Percentiles rank a stretch among this genome's conserved stretches.
These are phyloP conservation scores for Phaseolus coccineus DNA, from an alignment of 331 rosid species.

Conservation along the genomic window DNA sequence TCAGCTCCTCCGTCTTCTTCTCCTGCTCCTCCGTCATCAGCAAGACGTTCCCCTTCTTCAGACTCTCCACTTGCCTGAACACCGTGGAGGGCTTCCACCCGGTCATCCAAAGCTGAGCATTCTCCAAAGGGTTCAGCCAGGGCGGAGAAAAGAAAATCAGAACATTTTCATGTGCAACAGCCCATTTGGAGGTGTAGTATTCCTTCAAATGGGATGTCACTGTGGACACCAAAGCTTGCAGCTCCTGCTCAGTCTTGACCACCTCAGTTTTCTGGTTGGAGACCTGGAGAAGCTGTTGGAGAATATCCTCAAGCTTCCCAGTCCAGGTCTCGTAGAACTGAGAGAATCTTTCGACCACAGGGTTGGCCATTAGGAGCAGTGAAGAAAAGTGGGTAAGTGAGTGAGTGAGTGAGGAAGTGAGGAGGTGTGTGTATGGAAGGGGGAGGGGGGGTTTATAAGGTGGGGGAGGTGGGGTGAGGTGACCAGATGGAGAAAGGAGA, in stretches of 20 bases:
- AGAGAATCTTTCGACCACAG: constrained; percentile 54
- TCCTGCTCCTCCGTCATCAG: constrained; percentile 45
- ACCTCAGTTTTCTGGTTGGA: background rate
- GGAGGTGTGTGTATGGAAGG: background rate
- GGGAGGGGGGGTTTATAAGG: background rate
- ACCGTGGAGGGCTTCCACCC: constrained; percentile 47
- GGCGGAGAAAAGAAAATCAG: constrained; percentile 61
- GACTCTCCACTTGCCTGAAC: background rate
- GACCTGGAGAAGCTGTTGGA: constrained; percentile 45
- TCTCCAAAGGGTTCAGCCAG: constrained; percentile 65
- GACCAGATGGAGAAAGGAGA: constrained; percentile 58
- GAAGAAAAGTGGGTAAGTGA: background rate
- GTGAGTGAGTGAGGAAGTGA: no score
- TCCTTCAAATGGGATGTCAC: constrained; percentile 65
- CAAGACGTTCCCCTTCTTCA: background rate
- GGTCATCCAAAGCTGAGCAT: constrained; percentile 34
- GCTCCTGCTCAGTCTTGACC: constrained; percentile 33
- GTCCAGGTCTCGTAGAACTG: constrained; percentile 64
- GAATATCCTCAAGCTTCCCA: constrained; percentile 54
- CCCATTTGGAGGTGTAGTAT: constrained; percentile 76
- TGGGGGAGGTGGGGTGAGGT: background rate
- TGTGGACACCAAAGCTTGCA: constrained; percentile 45
- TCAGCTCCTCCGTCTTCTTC: constrained; percentile 52
- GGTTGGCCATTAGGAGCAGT: constrained; percentile 38
- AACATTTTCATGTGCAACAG: constrained; percentile 64